A percentile compares a stretch with the other conserved stretches of the same genome.
These are phyloP conservation scores for Monosporozyma solicola DNA, from an alignment of 805 yeast species.

Conservation along the genomic window DNA sequence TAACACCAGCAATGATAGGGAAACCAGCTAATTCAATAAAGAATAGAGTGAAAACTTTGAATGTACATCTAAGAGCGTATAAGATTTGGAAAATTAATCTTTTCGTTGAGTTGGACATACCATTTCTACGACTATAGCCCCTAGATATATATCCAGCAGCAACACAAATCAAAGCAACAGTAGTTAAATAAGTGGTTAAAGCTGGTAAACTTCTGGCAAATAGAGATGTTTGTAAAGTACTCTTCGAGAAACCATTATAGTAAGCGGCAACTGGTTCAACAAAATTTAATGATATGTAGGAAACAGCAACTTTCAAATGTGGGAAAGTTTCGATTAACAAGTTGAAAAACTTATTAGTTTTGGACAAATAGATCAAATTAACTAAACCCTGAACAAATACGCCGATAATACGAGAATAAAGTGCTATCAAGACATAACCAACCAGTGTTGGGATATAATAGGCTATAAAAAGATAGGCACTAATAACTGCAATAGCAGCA, in stretches of 20 bases:
- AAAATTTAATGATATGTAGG: constrained; percentile 12
- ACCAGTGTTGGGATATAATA: constrained; percentile 42
- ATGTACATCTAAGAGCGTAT: constrained; percentile 49
- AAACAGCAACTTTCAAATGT: background rate
- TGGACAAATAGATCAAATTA: constrained; percentile 6
- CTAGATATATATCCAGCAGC: constrained; percentile 18
- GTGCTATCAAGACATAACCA: constrained; percentile 29
- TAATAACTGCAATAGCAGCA: constrained; percentile 24
- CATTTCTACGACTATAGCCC: constrained; percentile 22
- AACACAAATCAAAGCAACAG: constrained; percentile 15
- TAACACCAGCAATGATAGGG: constrained; percentile 78
- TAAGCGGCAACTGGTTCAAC: constrained; percentile 5
- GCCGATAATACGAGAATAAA: constrained; percentile 11
- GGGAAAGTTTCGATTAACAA: constrained; percentile 4
- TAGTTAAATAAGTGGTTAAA: constrained; percentile 21
- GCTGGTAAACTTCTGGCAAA: constrained; percentile 24
- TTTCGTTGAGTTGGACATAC: constrained; percentile 28
- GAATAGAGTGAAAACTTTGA: constrained; percentile 69
- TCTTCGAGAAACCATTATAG: constrained; percentile 14
- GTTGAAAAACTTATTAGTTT: background rate
- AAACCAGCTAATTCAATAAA: constrained; percentile 74
- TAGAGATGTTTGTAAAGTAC: constrained; percentile 16
- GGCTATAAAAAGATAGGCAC: constrained; percentile 33
- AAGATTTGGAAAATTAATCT: constrained; percentile 44
- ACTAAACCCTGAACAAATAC: constrained; percentile 10